phyloP scores from a whole-genome alignment of 441 rosid species.

The Hura crepitans region DNA sequence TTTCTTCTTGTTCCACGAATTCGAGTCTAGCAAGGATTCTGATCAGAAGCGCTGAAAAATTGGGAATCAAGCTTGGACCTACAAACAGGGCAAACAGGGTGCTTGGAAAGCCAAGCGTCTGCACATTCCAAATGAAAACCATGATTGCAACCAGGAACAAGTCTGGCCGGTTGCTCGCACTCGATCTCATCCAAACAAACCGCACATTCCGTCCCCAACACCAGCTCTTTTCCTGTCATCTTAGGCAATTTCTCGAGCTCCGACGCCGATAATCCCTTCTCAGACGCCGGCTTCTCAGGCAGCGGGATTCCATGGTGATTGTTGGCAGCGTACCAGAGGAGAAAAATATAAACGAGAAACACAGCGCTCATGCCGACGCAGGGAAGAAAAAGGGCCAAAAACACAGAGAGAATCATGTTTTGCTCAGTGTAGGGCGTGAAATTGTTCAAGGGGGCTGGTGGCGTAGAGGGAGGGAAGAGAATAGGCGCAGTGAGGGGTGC shows the following conservation, averaged over 20 bases:
- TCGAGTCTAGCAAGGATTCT: slow-evolving; percentile 21
- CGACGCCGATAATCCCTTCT: slow-evolving; percentile 46
- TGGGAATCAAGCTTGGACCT: slow-evolving; percentile 43
- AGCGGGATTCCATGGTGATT: slow-evolving; percentile 8
- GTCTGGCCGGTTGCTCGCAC: slow-evolving; percentile 43
- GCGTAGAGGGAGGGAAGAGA: slow-evolving; percentile 24
- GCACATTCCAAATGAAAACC: slow-evolving; percentile 75
- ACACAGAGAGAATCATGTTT: slow-evolving; percentile 45
- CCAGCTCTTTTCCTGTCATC: slow-evolving; percentile 58
- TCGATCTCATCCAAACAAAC: slow-evolving; percentile 76
- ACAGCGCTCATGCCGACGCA: slow-evolving; percentile 58
- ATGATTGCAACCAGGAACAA: slow-evolving; percentile 84
- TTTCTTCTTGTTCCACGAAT: neutral
- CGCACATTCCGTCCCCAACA: slow-evolving; percentile 63
- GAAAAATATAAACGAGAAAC: slow-evolving; percentile 51
- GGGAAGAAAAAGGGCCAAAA: slow-evolving; percentile 67
- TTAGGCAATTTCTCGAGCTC: slow-evolving; percentile 65
- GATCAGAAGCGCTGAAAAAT: slow-evolving; percentile 9
- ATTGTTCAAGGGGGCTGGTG: slow-evolving; percentile 26
- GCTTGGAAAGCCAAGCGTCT: slow-evolving; percentile 67
- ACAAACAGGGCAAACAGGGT: slow-evolving; percentile 65
- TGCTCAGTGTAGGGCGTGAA: neutral
- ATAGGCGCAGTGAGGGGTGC: slow-evolving; percentile 23
- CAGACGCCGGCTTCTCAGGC: slow-evolving; percentile 30
- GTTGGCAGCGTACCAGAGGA: slow-evolving; percentile 44